Percentiles rank a stretch among this genome's conserved stretches.
phyloP scores from a whole-genome alignment of 139 green algal genomes.

The Picochlorum sp. region DNA sequence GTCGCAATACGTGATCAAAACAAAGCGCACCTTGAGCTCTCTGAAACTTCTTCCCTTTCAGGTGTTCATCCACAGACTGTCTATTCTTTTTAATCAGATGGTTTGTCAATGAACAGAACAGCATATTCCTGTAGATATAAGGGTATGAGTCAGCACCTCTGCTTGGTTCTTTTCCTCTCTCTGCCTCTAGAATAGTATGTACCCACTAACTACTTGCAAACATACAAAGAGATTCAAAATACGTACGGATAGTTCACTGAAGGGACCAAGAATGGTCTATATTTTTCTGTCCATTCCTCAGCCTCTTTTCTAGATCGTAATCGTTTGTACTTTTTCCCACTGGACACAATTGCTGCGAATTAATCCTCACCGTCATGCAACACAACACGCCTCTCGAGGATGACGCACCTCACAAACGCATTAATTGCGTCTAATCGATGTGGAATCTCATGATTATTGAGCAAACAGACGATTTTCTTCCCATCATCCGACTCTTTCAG shows the following conservation, averaged over 20 bases:
- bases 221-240: not conserved
- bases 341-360: conserved; percentile 5
- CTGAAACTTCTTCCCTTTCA: conserved; percentile 51
- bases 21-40: conserved; percentile 39
- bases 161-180: too few relatives aligned
- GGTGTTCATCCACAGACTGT: conserved; percentile 55
- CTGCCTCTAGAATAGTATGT: not conserved
- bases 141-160: too few relatives aligned
- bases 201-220: not conserved
- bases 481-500: conserved; percentile 13
- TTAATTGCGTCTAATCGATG: conserved; percentile 7
- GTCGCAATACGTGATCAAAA: not conserved
- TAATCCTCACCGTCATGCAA: not conserved
- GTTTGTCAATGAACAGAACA: conserved; percentile 70
- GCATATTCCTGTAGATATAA: conserved; percentile 37
- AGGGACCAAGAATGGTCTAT: conserved; percentile 63
- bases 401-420: conserved; percentile 24
- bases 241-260: conserved; percentile 67
- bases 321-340: conserved; percentile 33
- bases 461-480: conserved; percentile 18
- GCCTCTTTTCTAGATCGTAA: conserved; percentile 13
- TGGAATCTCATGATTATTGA: conserved; percentile 29
- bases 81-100: conserved; percentile 60
- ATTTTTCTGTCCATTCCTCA: conserved; percentile 38
- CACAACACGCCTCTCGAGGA: not conserved